These are phyloP conservation scores for Macrophomina pseudophaseolina DNA, from an alignment of 2,329 filamentous ascomycete species.

Conservation along the genomic window DNA sequence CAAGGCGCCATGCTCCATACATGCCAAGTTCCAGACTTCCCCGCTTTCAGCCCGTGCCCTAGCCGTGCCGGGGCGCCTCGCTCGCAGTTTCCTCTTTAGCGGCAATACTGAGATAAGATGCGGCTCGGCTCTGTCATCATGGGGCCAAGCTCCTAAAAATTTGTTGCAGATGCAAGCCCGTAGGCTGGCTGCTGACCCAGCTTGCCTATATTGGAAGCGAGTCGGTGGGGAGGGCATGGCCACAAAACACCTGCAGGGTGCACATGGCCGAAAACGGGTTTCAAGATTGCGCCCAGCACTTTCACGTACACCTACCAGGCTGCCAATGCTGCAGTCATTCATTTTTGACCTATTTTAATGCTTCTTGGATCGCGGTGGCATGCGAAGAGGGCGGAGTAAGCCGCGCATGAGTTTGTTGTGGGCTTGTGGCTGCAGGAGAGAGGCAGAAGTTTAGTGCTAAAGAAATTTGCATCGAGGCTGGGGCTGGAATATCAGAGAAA, in stretches of 20 bases:
- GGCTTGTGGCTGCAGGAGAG: not conserved
- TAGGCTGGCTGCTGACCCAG: not conserved
- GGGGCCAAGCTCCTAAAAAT: not conserved
- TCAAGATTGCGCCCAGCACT: not conserved
- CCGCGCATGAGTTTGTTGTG: not conserved
- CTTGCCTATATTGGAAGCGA: not conserved
- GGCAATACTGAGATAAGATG: no score
- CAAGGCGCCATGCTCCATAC: not conserved
- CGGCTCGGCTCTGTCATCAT: not conserved
- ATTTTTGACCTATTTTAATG: not conserved
- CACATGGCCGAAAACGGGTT: not conserved
- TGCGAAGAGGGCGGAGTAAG: not conserved
- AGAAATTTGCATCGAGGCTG: not conserved
- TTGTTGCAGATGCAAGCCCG: not conserved
- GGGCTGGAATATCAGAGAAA: not conserved
- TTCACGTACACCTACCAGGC: not conserved
- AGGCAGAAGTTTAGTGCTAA: not conserved
- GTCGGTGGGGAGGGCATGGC: not conserved
- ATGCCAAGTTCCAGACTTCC: not conserved
- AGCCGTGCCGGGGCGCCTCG: not conserved
- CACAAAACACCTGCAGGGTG: not conserved
- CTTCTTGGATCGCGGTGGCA: not conserved
- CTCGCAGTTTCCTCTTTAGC: not conserved
- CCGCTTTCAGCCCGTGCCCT: not conserved
- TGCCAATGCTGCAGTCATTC: not conserved